Evolutionary conservation across 345 rosid genomes (phyloP).

Genomic region (Dipteronia sinensis): DNA sequence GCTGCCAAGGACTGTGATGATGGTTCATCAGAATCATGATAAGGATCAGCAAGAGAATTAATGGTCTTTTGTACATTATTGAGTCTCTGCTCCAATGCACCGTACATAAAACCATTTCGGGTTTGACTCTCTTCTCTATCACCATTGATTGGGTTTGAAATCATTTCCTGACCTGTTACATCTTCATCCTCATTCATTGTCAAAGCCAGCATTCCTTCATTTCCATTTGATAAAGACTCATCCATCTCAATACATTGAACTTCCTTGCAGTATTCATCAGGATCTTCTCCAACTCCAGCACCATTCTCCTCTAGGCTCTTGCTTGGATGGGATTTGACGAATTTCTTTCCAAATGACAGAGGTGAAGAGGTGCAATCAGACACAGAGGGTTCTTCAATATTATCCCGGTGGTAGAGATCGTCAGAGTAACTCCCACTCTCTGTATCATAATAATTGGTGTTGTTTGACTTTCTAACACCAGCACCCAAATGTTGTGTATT

Average conservation of each 20-base stretch:
- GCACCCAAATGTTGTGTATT: slow-evolving; percentile 28
- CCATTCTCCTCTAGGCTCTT: slow-evolving; percentile 41
- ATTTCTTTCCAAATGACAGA: slow-evolving; percentile 44
- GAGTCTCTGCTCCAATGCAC: slow-evolving; percentile 52
- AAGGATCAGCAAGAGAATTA: slow-evolving; percentile 43
- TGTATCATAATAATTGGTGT: slow-evolving; percentile 31
- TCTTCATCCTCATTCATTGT: slow-evolving; percentile 31
- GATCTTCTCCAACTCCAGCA: slow-evolving; percentile 5
- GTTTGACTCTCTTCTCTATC: slow-evolving; percentile 36
- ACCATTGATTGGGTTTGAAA: slow-evolving; percentile 35
- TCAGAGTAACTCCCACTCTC: slow-evolving; percentile 48
- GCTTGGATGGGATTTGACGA: slow-evolving; percentile 39
- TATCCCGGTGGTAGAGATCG: slow-evolving; percentile 33
- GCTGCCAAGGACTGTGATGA: slow-evolving; percentile 29
- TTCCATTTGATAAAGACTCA: slow-evolving; percentile 36
- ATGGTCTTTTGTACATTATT: slow-evolving; percentile 47
- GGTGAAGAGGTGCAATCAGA: slow-evolving; percentile 54
- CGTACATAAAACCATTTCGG: slow-evolving; percentile 48
- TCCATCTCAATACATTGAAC: slow-evolving; percentile 80
- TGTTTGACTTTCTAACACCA: slow-evolving; percentile 27
- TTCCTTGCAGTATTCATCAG: slow-evolving; percentile 82
- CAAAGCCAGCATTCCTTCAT: slow-evolving; percentile 35
- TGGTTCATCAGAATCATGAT: slow-evolving; percentile 37
- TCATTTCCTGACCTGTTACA: slow-evolving; percentile 26
- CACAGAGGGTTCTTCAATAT: slow-evolving; percentile 39